Evolutionary conservation across 2,329 filamentous ascomycete genomes (phyloP).

Genomic region (Aspergillus sp.): DNA sequence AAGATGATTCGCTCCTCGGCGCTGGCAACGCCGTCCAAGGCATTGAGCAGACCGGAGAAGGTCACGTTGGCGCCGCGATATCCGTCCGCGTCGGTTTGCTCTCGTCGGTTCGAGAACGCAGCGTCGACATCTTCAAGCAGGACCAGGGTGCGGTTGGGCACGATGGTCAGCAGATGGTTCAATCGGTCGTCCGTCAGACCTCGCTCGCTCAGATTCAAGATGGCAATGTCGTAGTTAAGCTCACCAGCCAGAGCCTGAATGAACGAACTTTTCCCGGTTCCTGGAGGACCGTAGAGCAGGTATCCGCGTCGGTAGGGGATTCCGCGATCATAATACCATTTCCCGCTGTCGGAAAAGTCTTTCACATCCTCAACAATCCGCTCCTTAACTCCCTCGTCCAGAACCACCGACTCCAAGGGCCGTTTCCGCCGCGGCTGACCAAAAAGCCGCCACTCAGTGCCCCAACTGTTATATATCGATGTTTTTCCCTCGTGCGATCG

Average conservation of each 20-base stretch:
- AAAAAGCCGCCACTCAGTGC: slow-evolving; percentile 80
- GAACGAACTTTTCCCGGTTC: slow-evolving; percentile 92
- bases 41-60: slow-evolving; percentile 85
- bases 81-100: slow-evolving; percentile 72
- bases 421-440: slow-evolving; percentile 83
- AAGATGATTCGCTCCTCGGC: slow-evolving; percentile 93
- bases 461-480: slow-evolving; percentile 81
- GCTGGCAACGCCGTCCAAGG: slow-evolving; percentile 86
- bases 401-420: slow-evolving; percentile 81
- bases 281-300: slow-evolving; percentile 82
- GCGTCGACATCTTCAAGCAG: slow-evolving; percentile 89
- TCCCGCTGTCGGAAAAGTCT: slow-evolving; percentile 74
- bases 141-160: slow-evolving; percentile 78
- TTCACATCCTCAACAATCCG: slow-evolving; percentile 75
- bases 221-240: slow-evolving; percentile 86
- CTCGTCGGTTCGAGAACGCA: slow-evolving; percentile 76
- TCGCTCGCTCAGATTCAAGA: slow-evolving; percentile 85
- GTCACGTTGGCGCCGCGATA: slow-evolving; percentile 88
- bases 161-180: slow-evolving; percentile 79
- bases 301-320: slow-evolving; percentile 92
- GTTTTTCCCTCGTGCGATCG: slow-evolving; percentile 89
- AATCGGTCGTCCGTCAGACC: slow-evolving; percentile 88
- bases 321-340: slow-evolving; percentile 92
- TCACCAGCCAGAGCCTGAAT: slow-evolving; percentile 94
- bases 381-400: slow-evolving; percentile 82